phyloP scores from a whole-genome alignment of 768 basidiomycete genomes.

The Lactifluus volemus region DNA sequence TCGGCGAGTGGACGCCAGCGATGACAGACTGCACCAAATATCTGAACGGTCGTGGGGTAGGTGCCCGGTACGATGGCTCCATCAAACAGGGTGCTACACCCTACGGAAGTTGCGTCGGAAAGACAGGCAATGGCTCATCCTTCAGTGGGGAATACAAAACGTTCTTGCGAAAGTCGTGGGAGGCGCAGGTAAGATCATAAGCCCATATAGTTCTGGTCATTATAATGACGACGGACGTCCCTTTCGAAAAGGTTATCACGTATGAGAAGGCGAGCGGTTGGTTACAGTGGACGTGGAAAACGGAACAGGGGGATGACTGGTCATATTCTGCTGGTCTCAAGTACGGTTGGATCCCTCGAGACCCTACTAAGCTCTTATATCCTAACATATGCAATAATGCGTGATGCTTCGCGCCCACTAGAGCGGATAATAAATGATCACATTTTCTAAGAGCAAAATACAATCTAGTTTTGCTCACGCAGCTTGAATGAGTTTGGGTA shows the following conservation, averaged over 20 bases:
- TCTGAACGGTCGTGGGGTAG: slow-evolving; percentile 73
- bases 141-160: slow-evolving; percentile 76
- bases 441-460: too few species aligned
- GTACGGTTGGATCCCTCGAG: slow-evolving; percentile 77
- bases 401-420: background rate
- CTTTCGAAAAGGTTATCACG: slow-evolving; percentile 33
- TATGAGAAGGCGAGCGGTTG: slow-evolving; percentile 67
- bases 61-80: slow-evolving; percentile 54
- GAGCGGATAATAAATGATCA: too few species aligned
- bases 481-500: too few species aligned
- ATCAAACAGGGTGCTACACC: slow-evolving; percentile 47
- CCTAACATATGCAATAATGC: slow-evolving; percentile 47
- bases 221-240: background rate
- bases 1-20: slow-evolving; percentile 84
- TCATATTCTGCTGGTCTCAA: slow-evolving; percentile 73
- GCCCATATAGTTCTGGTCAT: too few species aligned
- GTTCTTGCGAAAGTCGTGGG: slow-evolving; percentile 76
- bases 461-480: too few species aligned
- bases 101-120: slow-evolving; percentile 65
- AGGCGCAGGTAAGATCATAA: slow-evolving; percentile 51
- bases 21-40: slow-evolving; percentile 72
- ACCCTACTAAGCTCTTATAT: slow-evolving; percentile 43
- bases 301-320: slow-evolving; percentile 84
- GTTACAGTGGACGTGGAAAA: slow-evolving; percentile 82
- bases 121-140: slow-evolving; percentile 64